Conservation (phyloP, 441 rosid species). For the Erodium moschatum region DNA sequence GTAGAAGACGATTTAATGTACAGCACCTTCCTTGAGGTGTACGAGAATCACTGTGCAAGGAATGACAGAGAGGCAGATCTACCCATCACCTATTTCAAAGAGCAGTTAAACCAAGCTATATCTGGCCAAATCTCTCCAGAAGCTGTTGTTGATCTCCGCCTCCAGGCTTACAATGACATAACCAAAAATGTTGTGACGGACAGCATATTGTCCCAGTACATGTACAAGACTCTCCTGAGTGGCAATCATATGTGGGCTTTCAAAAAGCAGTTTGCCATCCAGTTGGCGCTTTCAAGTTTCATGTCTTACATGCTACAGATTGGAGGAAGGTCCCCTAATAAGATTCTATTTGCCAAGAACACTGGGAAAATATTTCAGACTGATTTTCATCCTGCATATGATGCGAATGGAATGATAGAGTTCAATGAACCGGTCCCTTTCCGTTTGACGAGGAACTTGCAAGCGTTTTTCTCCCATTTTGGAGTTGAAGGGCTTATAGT, state of each 20-base stretch:
- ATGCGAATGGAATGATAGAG: slow-evolving; percentile 81
- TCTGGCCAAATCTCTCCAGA: slow-evolving; percentile 82
- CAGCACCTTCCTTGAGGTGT: slow-evolving; percentile 95
- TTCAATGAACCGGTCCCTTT: slow-evolving; percentile 91
- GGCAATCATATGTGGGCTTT: slow-evolving; percentile 94
- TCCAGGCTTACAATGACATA: slow-evolving; percentile 75
- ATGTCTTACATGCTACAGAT: slow-evolving; percentile 93
- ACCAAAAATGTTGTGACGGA: slow-evolving; percentile 62
- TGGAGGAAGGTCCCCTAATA: slow-evolving; percentile 97
- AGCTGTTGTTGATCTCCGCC: slow-evolving; percentile 84
- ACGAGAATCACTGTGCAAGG: slow-evolving; percentile 92
- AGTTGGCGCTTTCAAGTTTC: slow-evolving; percentile 91
- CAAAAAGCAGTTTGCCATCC: slow-evolving; percentile 90
- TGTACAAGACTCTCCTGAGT: slow-evolving; percentile 74
- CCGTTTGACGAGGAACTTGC: slow-evolving; percentile 91
- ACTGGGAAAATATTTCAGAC: slow-evolving; percentile 88
- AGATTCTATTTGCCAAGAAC: slow-evolving; percentile 89
- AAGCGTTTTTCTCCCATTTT: slow-evolving; percentile 80
- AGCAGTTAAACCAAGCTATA: slow-evolving; percentile 86
- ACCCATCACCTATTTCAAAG: slow-evolving; percentile 83
- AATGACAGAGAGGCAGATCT: slow-evolving; percentile 80
- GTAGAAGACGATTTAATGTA: slow-evolving; percentile 98
- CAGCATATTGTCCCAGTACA: slow-evolving; percentile 82
- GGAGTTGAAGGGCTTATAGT: slow-evolving; percentile 95
- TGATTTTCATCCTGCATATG: slow-evolving; percentile 96